These are phyloP conservation scores for Rosa persica DNA, from an alignment of 306 rosid species.

Conservation along the genomic window DNA sequence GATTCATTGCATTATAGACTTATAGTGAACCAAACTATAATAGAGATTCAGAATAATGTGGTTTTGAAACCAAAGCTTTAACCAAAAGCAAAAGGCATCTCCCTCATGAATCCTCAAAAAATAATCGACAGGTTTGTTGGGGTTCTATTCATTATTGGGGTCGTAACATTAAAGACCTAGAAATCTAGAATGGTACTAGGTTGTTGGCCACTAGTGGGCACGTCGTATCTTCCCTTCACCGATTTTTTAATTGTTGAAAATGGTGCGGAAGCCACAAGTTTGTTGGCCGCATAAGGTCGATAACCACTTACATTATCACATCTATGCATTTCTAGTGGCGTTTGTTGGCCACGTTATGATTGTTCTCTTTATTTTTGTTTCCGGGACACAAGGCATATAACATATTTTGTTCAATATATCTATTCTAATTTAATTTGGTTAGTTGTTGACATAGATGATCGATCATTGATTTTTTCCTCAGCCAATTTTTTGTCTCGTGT, in stretches of 20 bases:
- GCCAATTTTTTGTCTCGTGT: too few relatives aligned
- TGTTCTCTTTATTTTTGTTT: not conserved
- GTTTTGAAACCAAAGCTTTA: not conserved
- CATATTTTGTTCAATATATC: too few relatives aligned
- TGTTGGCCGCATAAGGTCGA: slow-evolving; percentile 24
- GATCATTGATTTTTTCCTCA: too few relatives aligned
- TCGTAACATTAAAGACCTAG: slow-evolving; percentile 26
- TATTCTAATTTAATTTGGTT: too few relatives aligned
- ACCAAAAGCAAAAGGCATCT: not conserved
- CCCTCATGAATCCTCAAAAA: not conserved
- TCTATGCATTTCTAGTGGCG: slow-evolving; percentile 5
- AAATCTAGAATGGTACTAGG: slow-evolving; percentile 71
- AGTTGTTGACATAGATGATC: too few relatives aligned
- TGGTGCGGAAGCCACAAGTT: not conserved
- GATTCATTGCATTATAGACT: not conserved
- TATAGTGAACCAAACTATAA: not conserved
- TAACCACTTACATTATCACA: not conserved
- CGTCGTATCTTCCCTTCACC: slow-evolving; percentile 17
- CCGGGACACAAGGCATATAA: too few relatives aligned
- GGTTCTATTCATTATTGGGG: not conserved
- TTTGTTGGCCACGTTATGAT: slow-evolving; percentile 1
- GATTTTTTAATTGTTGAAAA: slow-evolving; percentile 7
- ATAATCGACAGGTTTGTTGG: not conserved
- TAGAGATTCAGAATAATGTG: not conserved
- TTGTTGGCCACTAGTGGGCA: slow-evolving; percentile 63